Conservation (phyloP, 2,329 filamentous ascomycete genomes). For the Colletotrichum aenigma region DNA sequence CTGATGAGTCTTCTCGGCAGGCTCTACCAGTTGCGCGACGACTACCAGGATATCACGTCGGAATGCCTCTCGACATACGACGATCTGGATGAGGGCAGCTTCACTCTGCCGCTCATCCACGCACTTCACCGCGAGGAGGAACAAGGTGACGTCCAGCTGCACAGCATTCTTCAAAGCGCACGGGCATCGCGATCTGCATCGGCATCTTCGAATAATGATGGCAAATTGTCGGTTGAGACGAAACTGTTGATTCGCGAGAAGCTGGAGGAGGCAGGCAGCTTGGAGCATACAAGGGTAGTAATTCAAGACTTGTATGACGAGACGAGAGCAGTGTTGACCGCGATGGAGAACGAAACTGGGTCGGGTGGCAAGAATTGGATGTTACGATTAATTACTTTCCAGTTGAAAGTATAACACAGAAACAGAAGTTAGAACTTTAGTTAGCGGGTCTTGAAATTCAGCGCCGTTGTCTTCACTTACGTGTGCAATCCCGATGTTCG, state of each 20-base stretch:
- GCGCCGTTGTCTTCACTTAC: background rate
- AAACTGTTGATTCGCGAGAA: background rate
- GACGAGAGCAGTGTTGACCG: background rate
- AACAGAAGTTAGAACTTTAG: background rate
- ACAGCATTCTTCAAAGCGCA: background rate
- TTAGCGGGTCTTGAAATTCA: background rate
- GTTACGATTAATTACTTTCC: background rate
- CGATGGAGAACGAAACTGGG: background rate
- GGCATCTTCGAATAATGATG: background rate
- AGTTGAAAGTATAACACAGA: background rate
- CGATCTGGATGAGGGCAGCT: background rate
- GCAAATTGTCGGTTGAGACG: background rate
- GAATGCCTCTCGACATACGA: background rate
- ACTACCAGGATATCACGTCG: background rate
- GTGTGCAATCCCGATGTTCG: background rate
- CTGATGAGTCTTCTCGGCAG: constrained; percentile 1
- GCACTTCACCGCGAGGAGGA: background rate
- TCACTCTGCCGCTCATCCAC: constrained; percentile 1
- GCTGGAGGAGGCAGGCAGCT: background rate
- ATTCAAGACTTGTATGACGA: background rate
- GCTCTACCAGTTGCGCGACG: background rate
- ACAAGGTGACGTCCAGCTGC: background rate
- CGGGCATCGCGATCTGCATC: background rate
- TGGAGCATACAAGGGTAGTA: background rate
- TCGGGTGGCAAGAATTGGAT: background rate